Percentiles rank a stretch among this genome's conserved stretches.
Evolutionary conservation across 2,329 filamentous ascomycete genomes (phyloP).

Genomic region (Pseudogymnoascus sp.): DNA sequence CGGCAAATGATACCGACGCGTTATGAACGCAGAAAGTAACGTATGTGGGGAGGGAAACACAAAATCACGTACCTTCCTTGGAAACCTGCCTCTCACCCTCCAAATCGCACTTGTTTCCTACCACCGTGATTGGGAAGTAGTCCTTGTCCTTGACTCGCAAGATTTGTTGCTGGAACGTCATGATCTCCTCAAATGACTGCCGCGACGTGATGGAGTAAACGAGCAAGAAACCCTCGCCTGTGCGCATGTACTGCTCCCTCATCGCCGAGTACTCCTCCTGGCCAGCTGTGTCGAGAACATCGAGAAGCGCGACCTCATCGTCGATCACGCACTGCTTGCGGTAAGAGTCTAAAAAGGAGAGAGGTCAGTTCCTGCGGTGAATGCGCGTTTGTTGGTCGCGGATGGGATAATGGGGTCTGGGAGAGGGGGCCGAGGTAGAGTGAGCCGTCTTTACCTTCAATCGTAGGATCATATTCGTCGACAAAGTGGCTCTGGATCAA

Average conservation of each 20-base stretch:
- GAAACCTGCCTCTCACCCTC: constrained; percentile 87
- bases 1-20: neutral
- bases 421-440: constrained; percentile 14
- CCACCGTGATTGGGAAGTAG: constrained; percentile 98
- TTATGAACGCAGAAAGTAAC: neutral
- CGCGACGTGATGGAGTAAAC: constrained; percentile 98
- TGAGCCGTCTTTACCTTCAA: constrained; percentile 67
- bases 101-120: constrained; percentile 99
- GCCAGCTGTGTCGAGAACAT: constrained; percentile 95
- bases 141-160: constrained; percentile 98
- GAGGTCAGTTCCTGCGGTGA: neutral
- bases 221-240: constrained; percentile 93
- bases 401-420: neutral
- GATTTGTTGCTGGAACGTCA: constrained; percentile 98
- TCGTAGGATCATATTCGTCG: constrained; percentile 98
- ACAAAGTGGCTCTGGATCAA: constrained; percentile 95
- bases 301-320: constrained; percentile 93
- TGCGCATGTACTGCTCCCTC: constrained; percentile 99
- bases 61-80: constrained; percentile 65
- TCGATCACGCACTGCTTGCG: constrained; percentile 99
- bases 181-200: constrained; percentile 97
- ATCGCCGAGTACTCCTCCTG: constrained; percentile 99
- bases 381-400: neutral
- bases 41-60: constrained; percentile 20
- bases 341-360: constrained; percentile 71